A percentile compares a stretch with the other conserved stretches of the same genome.
Conservation (phyloP, 805 yeast genomes). For the Zygoascus ofunaensis region DNA sequence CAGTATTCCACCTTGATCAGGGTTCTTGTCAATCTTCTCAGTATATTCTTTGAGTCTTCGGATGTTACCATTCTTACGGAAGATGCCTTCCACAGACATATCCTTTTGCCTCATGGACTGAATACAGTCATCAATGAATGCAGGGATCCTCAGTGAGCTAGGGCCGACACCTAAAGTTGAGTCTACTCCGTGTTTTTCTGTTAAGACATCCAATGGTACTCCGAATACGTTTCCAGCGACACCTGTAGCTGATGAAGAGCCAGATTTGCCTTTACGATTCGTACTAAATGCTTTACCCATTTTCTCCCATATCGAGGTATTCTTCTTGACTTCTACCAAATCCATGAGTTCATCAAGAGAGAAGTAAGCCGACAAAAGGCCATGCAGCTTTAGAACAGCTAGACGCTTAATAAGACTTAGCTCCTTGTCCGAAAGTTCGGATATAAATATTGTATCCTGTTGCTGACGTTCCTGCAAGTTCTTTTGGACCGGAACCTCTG, state of each 20-base stretch:
- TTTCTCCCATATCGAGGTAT: conserved; percentile 39
- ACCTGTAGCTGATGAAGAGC: too few species aligned
- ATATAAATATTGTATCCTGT: conserved; percentile 16
- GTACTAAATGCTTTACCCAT: conserved; percentile 33
- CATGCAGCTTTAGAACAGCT: conserved; percentile 40
- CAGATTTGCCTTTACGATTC: conserved; percentile 1
- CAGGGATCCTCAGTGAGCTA: conserved; percentile 66
- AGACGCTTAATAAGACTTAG: conserved; percentile 50
- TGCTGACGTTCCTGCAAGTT: not conserved
- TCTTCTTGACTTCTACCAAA: conserved; percentile 29
- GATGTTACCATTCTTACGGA: conserved; percentile 93
- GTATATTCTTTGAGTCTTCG: conserved; percentile 66
- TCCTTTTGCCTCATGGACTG: conserved; percentile 81
- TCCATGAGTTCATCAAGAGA: conserved; percentile 34
- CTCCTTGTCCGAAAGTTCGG: conserved; percentile 42
- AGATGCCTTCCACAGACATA: conserved; percentile 90
- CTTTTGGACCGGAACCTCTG: conserved; percentile 10
- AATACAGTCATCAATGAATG: conserved; percentile 77
- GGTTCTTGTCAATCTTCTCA: conserved; percentile 62
- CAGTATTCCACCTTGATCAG: conserved; percentile 62
- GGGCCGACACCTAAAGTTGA: conserved; percentile 83
- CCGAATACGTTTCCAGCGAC: conserved; percentile 53
- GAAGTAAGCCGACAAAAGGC: conserved; percentile 26
- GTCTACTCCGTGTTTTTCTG: conserved; percentile 66
- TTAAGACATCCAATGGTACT: conserved; percentile 57